Evolutionary conservation across 257 asterid genomes (phyloP), one percentile per base, ranked within the genome.

Genomic region (Scutellaria barbata): DNA sequence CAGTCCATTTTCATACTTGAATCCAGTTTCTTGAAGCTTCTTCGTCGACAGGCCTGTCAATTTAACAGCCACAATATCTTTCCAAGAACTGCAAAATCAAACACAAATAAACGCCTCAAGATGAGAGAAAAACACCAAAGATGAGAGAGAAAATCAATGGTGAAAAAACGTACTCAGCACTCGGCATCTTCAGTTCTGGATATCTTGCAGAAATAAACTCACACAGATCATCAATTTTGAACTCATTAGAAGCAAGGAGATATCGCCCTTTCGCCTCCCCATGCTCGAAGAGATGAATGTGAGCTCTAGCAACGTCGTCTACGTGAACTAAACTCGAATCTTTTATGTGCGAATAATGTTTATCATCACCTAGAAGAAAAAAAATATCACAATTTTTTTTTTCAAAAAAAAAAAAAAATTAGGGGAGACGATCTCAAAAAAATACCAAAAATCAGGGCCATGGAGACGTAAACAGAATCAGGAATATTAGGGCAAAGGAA

Each of bases 261-360:
- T 85, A 87, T n/a, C 91, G 72, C 30, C 93, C 91, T 13, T 81
- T 85, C 0, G 89, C 91, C 17, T 76, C 18, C 1, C 79, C 80
- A 42, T 78, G 12, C 77, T 87, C 93, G 3, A 89, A 66, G 0
- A 89, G 74, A 10, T 81, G 85, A 11, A 87, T 79, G n/a, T 85
- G 96, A 25, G 93, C 91, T 45, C 84, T 80, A 3, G 84, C 89
- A 3, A 83, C 79, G 30, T 89, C 96, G 12, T 86, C 83, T n/a
- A 80, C 83, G 9, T 89, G 93, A 40, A 87, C 82, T 11, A 83
- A 57, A 25, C 77, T 57, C 0, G 74, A 8, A 4, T 56, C 72
- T 41, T 33, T 64, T 1, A 75, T 45, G 16, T 42, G 45, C 22
- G 39, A 10, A 20, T 81, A 78, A 10, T 39, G 65, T 6, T 35